Conservation (phyloP, 2,329 filamentous ascomycete genomes). For the Dactylellina leptospora region DNA sequence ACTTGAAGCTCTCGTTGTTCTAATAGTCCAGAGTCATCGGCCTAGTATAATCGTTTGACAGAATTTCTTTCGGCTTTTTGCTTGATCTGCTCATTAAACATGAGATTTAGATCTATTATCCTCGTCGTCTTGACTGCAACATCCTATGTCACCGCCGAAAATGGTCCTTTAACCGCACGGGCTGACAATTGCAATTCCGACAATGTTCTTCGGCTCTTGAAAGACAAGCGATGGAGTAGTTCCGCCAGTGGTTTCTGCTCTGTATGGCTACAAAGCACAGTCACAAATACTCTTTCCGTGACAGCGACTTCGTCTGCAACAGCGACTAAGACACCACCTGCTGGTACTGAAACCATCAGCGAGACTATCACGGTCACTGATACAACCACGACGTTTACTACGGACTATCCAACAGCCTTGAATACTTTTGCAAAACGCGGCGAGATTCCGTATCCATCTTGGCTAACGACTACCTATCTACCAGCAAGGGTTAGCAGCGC, state of each 20-base stretch:
- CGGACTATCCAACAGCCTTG: slow-evolving; percentile 3
- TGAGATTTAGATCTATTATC: too few relatives aligned
- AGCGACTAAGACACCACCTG: not conserved
- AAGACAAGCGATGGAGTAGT: slow-evolving; percentile 14
- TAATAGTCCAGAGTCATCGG: too few relatives aligned
- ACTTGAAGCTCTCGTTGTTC: too few relatives aligned
- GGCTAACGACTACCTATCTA: slow-evolving; percentile 9
- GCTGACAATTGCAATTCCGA: slow-evolving; percentile 10
- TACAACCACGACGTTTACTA: slow-evolving; percentile 6
- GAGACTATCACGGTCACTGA: slow-evolving; percentile 1
- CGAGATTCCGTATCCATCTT: slow-evolving; percentile 20
- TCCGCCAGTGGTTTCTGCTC: slow-evolving; percentile 26
- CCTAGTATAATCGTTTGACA: too few relatives aligned
- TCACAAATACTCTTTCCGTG: slow-evolving; percentile 3
- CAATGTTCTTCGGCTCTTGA: slow-evolving; percentile 10
- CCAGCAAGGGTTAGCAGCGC: slow-evolving; percentile 18
- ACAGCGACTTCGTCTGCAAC: not conserved
- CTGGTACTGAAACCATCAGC: not conserved
- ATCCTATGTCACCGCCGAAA: too few relatives aligned
- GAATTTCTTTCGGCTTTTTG: too few relatives aligned
- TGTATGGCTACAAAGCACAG: slow-evolving; percentile 14
- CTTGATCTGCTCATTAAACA: too few relatives aligned
- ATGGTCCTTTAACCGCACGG: slow-evolving; percentile 1
- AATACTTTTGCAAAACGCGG: slow-evolving; percentile 21
- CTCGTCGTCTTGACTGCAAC: too few relatives aligned